phyloP scores from a whole-genome alignment of 2,329 filamentous ascomycete species.

The Aciculosporium take region DNA sequence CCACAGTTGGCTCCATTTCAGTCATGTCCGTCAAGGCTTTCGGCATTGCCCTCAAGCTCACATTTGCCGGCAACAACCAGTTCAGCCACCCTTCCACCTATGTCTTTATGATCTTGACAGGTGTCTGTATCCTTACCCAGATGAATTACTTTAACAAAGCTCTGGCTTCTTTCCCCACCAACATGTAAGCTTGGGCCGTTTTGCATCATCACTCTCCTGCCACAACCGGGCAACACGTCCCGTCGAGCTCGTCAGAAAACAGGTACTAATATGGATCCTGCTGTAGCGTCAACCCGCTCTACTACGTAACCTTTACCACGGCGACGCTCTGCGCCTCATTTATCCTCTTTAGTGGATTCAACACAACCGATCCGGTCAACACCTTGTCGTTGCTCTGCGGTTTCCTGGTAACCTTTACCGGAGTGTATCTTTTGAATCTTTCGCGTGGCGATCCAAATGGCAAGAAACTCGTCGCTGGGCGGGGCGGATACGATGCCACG shows the following conservation, averaged over 20 bases:
- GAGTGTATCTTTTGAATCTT: slow-evolving; percentile 92
- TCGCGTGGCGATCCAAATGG: slow-evolving; percentile 84
- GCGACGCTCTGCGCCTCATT: slow-evolving; percentile 89
- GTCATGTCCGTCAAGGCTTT: slow-evolving; percentile 99
- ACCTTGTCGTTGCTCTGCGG: slow-evolving; percentile 85
- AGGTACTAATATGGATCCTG: slow-evolving; percentile 6
- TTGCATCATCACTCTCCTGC: not conserved
- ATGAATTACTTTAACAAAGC: slow-evolving; percentile 99
- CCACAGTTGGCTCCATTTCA: slow-evolving; percentile 88
- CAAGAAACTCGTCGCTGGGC: slow-evolving; percentile 47
- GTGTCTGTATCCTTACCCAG: slow-evolving; percentile 90
- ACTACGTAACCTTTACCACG: slow-evolving; percentile 96
- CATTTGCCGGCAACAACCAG: slow-evolving; percentile 84
- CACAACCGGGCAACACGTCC: no score
- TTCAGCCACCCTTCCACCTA: slow-evolving; percentile 92
- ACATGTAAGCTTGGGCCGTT: slow-evolving; percentile 54
- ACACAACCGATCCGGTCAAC: slow-evolving; percentile 82
- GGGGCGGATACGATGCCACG: slow-evolving; percentile 55
- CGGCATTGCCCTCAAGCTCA: slow-evolving; percentile 92
- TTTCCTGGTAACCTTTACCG: slow-evolving; percentile 88
- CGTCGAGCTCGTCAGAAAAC: not conserved
- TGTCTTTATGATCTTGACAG: slow-evolving; percentile 86
- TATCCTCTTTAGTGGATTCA: slow-evolving; percentile 91
- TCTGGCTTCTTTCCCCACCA: slow-evolving; percentile 88
- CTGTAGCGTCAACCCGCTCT: slow-evolving; percentile 76